Percentiles rank a stretch among this genome's conserved stretches.
phyloP scores from a whole-genome alignment of 2,329 filamentous ascomycete genomes.

The Scedosporium dehoogii region DNA sequence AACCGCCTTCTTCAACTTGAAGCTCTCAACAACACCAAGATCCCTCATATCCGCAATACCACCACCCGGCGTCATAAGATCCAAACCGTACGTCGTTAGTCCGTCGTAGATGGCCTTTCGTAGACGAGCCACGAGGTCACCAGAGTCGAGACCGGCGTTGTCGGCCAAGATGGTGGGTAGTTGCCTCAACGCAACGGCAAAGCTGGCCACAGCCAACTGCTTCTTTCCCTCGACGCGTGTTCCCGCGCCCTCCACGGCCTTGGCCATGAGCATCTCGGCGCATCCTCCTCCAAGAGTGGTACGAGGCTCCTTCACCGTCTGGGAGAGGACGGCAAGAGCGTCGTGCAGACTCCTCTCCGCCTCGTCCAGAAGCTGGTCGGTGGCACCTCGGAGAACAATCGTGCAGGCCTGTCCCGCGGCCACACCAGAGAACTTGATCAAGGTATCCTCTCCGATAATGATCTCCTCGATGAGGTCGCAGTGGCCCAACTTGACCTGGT shows the following conservation, averaged over 20 bases:
- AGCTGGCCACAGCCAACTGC: conserved; percentile 83
- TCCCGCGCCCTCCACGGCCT: conserved; percentile 87
- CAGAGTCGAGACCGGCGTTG: conserved; percentile 93
- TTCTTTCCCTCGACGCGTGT: conserved; percentile 96
- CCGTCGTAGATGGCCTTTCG: conserved; percentile 93
- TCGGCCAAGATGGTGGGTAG: conserved; percentile 94
- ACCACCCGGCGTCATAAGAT: conserved; percentile 80
- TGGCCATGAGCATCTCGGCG: conserved; percentile 98
- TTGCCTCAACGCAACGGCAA: conserved; percentile 81
- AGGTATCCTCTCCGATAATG: conserved; percentile 93
- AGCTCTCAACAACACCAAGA: conserved; percentile 89
- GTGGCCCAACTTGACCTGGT: conserved; percentile 89
- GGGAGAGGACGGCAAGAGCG: conserved; percentile 88
- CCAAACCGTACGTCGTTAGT: conserved; percentile 82
- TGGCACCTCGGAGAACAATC: conserved; percentile 90
- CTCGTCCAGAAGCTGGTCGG: conserved; percentile 93
- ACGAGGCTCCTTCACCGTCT: conserved; percentile 89
- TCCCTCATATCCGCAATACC: conserved; percentile 95
- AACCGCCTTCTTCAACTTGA: conserved; percentile 97
- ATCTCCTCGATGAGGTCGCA: conserved; percentile 96
- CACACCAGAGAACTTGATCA: conserved; percentile 96
- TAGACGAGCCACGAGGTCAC: conserved; percentile 82
- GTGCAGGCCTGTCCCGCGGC: conserved; percentile 92
- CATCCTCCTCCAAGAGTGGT: conserved; percentile 93
- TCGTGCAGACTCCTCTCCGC: conserved; percentile 94